Percentiles rank a stretch among this genome's conserved stretches.
These are phyloP conservation scores for Bondarzewia mesenterica DNA, from an alignment of 1,284 basidiomycete species.

Conservation along the genomic window DNA sequence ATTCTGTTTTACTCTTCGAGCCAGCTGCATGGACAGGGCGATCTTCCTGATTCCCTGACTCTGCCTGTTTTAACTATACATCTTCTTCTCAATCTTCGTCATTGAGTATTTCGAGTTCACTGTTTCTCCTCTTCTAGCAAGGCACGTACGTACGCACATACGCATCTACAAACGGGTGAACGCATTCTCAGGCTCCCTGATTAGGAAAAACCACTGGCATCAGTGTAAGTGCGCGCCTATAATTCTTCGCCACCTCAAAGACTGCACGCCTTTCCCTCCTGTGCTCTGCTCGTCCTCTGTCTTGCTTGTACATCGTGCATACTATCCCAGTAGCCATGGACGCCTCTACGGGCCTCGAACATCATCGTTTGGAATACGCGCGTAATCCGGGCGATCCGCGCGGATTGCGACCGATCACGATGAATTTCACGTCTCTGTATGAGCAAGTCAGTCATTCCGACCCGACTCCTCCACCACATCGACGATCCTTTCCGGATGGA, in stretches of 20 bases:
- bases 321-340: neutral
- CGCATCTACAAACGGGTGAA: too few relatives aligned
- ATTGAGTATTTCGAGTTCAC: neutral
- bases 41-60: neutral
- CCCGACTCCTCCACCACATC: neutral
- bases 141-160: too few relatives aligned
- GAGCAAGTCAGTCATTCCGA: neutral
- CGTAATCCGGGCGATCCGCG: neutral
- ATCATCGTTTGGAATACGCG: neutral
- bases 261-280: neutral
- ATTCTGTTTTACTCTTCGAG: neutral
- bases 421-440: neutral
- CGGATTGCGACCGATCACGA: neutral
- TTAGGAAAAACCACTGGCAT: too few relatives aligned
- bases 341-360: neutral
- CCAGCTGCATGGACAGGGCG: neutral
- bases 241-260: too few relatives aligned
- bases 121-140: neutral
- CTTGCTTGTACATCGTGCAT: neutral
- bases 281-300: neutral
- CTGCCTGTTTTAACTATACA: neutral
- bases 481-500: neutral
- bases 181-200: too few relatives aligned
- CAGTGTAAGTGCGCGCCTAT: too few relatives aligned
- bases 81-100: neutral